Percentiles rank a stretch among this genome's conserved stretches.
Conservation (phyloP, 2,329 filamentous ascomycete species). For the Alternaria tenuissima region DNA sequence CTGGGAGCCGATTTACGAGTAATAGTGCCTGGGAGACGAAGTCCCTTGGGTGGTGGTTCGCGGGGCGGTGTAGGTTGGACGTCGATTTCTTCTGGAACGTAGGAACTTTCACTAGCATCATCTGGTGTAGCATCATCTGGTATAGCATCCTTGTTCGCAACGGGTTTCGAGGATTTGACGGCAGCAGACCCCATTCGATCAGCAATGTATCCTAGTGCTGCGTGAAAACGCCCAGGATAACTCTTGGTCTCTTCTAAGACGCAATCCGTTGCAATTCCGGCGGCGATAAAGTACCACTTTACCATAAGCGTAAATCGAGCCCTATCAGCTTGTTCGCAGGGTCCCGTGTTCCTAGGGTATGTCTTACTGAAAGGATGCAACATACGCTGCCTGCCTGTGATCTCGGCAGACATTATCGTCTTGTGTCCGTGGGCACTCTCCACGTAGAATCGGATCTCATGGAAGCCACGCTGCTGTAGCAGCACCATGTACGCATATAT, state of each 20-base stretch:
- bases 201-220: slow-evolving; percentile 15
- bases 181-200: slow-evolving; percentile 16
- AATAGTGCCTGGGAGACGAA: not conserved
- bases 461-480: slow-evolving; percentile 1
- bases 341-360: slow-evolving; percentile 6
- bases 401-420: slow-evolving; percentile 2
- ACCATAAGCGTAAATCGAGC: slow-evolving; percentile 11
- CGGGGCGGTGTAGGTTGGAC: slow-evolving; percentile 3
- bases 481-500: slow-evolving; percentile 22
- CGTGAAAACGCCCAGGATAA: slow-evolving; percentile 16
- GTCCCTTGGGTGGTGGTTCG: slow-evolving; percentile 1
- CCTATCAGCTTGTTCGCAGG: slow-evolving; percentile 7
- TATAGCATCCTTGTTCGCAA: not conserved
- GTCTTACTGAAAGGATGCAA: slow-evolving; percentile 25
- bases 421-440: not conserved
- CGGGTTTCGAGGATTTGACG: not conserved
- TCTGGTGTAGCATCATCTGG: not conserved
- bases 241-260: slow-evolving; percentile 20
- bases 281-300: slow-evolving; percentile 23
- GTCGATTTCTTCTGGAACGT: slow-evolving; percentile 4
- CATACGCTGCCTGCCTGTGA: slow-evolving; percentile 12
- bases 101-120: slow-evolving; percentile 4
- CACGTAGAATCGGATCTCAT: slow-evolving; percentile 17
- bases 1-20: slow-evolving; percentile 5
- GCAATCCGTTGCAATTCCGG: slow-evolving; percentile 19